A percentile compares a stretch with the other conserved stretches of the same genome.
phyloP scores from a whole-genome alignment of 805 yeast species.

The Blastobotrys mokoenaii region DNA sequence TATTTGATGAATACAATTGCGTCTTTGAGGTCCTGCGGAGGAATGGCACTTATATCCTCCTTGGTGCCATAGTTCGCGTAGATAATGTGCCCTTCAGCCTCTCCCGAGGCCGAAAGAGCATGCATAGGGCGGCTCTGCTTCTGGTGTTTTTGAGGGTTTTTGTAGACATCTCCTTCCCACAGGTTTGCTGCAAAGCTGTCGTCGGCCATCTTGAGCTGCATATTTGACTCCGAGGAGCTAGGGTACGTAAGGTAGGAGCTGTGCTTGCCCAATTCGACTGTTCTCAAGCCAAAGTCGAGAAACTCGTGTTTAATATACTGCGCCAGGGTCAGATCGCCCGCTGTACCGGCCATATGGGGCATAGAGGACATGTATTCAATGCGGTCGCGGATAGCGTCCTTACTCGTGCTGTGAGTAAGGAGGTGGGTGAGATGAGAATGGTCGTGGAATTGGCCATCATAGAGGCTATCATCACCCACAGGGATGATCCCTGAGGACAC shows the following conservation, averaged over 20 bases:
- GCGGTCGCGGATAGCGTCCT: conserved; percentile 51
- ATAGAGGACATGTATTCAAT: conserved; percentile 65
- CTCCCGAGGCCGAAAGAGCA: conserved; percentile 58
- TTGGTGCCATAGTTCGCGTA: conserved; percentile 62
- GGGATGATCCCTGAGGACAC: conserved; percentile 51
- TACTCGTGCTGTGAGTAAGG: conserved; percentile 45
- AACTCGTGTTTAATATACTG: conserved; percentile 55
- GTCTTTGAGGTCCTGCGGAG: conserved; percentile 33
- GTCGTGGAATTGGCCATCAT: conserved; percentile 55
- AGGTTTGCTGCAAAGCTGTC: conserved; percentile 33
- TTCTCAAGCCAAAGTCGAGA: conserved; percentile 39
- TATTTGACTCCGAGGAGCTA: conserved; percentile 23
- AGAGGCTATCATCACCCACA: conserved; percentile 26
- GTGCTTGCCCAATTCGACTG: conserved; percentile 42
- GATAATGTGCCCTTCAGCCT: conserved; percentile 43
- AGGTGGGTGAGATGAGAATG: conserved; percentile 42
- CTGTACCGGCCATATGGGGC: conserved; percentile 85
- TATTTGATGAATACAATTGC: conserved; percentile 54
- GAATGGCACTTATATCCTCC: conserved; percentile 41
- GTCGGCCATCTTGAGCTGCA: conserved; percentile 24
- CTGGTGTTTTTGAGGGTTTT: conserved; percentile 19
- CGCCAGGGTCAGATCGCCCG: conserved; percentile 71
- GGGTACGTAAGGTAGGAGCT: conserved; percentile 64
- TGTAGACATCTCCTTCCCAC: conserved; percentile 27
- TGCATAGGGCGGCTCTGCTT: conserved; percentile 37